phyloP scores from a whole-genome alignment of 768 basidiomycete species.

The Suillus weaverae region DNA sequence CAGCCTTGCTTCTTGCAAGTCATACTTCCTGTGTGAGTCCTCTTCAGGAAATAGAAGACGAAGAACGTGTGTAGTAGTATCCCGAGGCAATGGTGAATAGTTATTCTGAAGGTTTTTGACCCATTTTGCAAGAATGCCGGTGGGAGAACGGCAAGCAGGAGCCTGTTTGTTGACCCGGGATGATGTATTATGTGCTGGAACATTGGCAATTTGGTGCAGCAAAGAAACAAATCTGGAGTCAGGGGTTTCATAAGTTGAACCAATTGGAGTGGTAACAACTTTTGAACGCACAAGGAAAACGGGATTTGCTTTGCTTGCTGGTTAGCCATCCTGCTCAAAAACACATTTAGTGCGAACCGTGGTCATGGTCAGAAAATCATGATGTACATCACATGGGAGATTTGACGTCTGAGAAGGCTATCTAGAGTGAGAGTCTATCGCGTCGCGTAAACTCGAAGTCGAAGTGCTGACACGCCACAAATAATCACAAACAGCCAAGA shows the following conservation, averaged over 20 bases:
- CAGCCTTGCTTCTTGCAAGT: slow-evolving; percentile 67
- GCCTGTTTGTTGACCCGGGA: slow-evolving; percentile 13
- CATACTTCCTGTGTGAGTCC: slow-evolving; percentile 67
- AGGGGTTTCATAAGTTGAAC: slow-evolving; percentile 1
- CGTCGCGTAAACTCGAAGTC: neutral
- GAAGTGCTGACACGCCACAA: neutral
- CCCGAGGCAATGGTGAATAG: slow-evolving; percentile 49
- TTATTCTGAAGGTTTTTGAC: slow-evolving; percentile 38
- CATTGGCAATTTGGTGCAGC: slow-evolving; percentile 44
- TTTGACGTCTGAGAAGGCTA: neutral
- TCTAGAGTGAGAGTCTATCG: neutral
- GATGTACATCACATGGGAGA: neutral
- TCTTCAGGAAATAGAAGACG: slow-evolving; percentile 85
- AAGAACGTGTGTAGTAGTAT: slow-evolving; percentile 62
- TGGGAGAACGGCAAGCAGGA: slow-evolving; percentile 32
- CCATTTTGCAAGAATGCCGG: slow-evolving; percentile 47
- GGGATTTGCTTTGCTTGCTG: slow-evolving; percentile 28
- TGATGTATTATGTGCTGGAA: slow-evolving; percentile 21
- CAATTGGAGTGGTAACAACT: neutral
- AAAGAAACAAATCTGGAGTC: slow-evolving; percentile 48
- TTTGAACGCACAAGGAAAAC: slow-evolving; percentile 44
- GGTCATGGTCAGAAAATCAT: neutral
- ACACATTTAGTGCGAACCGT: neutral
- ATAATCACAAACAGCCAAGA: neutral
- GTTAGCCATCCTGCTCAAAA: neutral